Evolutionary conservation across 2,329 filamentous ascomycete species (phyloP).

Genomic region (Epichloe coenophiala): DNA sequence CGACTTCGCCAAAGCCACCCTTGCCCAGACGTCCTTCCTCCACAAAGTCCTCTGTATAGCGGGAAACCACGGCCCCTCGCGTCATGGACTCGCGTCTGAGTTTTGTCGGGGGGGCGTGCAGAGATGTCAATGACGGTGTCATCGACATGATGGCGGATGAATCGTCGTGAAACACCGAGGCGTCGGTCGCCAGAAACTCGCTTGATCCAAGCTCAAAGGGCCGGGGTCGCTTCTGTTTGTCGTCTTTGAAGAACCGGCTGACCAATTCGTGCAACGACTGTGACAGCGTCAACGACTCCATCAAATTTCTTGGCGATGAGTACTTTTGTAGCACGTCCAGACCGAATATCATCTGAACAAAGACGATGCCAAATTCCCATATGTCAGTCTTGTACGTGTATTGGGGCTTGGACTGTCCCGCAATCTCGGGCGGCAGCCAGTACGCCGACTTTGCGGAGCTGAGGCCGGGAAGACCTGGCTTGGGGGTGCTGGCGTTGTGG

Average conservation of each 20-base stretch:
- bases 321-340: slow-evolving; percentile 63
- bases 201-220: slow-evolving; percentile 60
- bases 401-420: slow-evolving; percentile 45
- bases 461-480: slow-evolving; percentile 37
- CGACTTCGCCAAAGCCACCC: slow-evolving; percentile 91
- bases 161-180: slow-evolving; percentile 40
- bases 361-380: slow-evolving; percentile 87
- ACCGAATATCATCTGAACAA: slow-evolving; percentile 90
- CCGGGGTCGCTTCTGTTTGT: slow-evolving; percentile 70
- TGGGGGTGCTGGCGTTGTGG: slow-evolving; percentile 43
- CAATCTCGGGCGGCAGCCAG: slow-evolving; percentile 72
- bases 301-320: slow-evolving; percentile 62
- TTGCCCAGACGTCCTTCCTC: slow-evolving; percentile 82
- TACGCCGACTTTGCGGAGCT: slow-evolving; percentile 60
- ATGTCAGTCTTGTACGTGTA: slow-evolving; percentile 73
- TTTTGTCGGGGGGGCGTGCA: slow-evolving; percentile 31
- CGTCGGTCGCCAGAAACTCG: slow-evolving; percentile 53
- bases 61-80: slow-evolving; percentile 42
- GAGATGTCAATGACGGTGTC: slow-evolving; percentile 28
- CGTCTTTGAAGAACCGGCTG: slow-evolving; percentile 69
- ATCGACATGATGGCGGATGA: slow-evolving; percentile 25
- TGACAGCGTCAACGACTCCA: slow-evolving; percentile 59
- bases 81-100: slow-evolving; percentile 50
- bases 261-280: slow-evolving; percentile 67
- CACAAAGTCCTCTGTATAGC: slow-evolving; percentile 81